Percentiles rank a stretch among this genome's conserved stretches.
Conservation (phyloP, 805 yeast species). For the Ogataea nitratoaversa region DNA sequence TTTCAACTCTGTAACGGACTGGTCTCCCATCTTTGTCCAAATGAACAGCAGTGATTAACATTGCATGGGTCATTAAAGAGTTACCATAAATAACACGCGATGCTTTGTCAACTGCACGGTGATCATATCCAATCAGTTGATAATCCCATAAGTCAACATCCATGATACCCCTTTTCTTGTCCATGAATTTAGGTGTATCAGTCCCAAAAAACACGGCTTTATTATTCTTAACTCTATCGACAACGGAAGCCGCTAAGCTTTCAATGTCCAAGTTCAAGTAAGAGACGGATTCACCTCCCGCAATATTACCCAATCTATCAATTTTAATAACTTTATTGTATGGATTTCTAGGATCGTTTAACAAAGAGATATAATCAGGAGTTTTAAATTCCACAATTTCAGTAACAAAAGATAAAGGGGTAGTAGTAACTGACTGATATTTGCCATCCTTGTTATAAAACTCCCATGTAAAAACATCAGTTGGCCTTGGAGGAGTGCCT, state of each 20-base stretch:
- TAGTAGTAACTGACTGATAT: constrained; percentile 43
- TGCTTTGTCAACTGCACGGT: constrained; percentile 50
- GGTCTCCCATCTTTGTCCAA: constrained; percentile 60
- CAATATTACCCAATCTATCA: constrained; percentile 70
- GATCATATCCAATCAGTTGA: constrained; percentile 47
- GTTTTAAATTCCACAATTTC: constrained; percentile 51
- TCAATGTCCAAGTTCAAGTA: constrained; percentile 67
- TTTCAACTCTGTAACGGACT: constrained; percentile 67
- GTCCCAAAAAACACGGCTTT: constrained; percentile 87
- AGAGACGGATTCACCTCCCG: constrained; percentile 63
- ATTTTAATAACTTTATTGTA: constrained; percentile 62
- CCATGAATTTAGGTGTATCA: constrained; percentile 78
- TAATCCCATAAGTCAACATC: constrained; percentile 69
- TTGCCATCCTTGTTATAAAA: constrained; percentile 64
- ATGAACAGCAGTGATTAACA: constrained; percentile 81
- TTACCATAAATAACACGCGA: constrained; percentile 68
- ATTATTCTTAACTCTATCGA: constrained; percentile 63
- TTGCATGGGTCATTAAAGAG: constrained; percentile 86
- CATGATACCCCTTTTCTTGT: constrained; percentile 62
- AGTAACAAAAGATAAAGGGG: constrained; percentile 63
- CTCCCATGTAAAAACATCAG: constrained; percentile 68
- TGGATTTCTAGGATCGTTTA: constrained; percentile 79
- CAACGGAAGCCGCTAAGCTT: constrained; percentile 54
- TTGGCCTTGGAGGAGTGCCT: constrained; percentile 77
- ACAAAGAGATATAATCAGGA: constrained; percentile 54